Base-by-base conservation (phyloP, 148 eudicot species). In the Heliamphora exappendiculata region DNA sequence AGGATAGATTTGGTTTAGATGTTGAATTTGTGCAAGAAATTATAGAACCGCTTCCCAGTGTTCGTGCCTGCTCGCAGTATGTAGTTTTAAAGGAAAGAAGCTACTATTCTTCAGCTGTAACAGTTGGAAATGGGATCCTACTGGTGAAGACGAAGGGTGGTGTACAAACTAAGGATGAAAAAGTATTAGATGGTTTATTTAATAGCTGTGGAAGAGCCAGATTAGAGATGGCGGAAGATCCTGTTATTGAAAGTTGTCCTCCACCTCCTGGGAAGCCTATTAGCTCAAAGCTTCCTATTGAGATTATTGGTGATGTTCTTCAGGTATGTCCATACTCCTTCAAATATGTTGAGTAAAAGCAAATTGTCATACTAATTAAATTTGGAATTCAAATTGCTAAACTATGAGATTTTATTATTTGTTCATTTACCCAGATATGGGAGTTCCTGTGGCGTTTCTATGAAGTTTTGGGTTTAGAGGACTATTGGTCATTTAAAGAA, bases 1-100 rank as follows among this genome's bases (percentile, higher is more conserved):
- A 79, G 73, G 95, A 91, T 79, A 86, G 95, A 71, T 88, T 86
- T 73, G 94, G 95, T 36, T 84, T 91, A 75, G 89, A 91, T 78
- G 78, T 76, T 49, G 90, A 76, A 41, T 91, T 91, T 81, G 95
- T 91, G 72, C 92, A 87, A 72, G 89, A 88, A 83, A 77, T 86
- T 69, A 44, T 90, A 57, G 91, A 90, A 79, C 85, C 76, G 65
- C 86, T 81, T 68, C 86, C 91, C 72, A 85, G 78, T 66, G 83
- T 82, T 66, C 59, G 31, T 66, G 74, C 78, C 55, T 90, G 94
- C 78, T 63, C 74, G 42, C 66, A 70, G 14, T 90, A 90, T 82
- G 76, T 82, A 70, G 70, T 59, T 67, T 69, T 88, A 76, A 81
- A 65, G 33, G 82, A 78, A 24, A 90, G 93, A 82, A 78, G 78